Conservation (phyloP, 805 yeast genomes). For the Schwanniomyces sp. region DNA sequence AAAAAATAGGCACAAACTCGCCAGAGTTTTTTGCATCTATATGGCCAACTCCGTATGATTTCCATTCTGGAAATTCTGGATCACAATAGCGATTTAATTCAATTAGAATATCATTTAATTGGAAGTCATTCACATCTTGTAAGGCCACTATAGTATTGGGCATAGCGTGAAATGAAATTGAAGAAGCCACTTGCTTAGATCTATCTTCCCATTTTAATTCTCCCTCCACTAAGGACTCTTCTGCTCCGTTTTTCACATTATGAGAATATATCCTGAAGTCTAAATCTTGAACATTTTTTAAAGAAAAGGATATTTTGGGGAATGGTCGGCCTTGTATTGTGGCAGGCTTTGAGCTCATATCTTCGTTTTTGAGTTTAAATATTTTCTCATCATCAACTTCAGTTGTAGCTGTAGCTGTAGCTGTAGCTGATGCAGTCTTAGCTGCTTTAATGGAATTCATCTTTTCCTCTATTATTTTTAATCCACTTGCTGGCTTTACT, state of each 20-base stretch:
- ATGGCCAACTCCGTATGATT: slow-evolving; percentile 37
- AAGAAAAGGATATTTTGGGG: neutral
- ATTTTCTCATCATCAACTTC: neutral
- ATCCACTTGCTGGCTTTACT: neutral
- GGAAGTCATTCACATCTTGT: slow-evolving; percentile 32
- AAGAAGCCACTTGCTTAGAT: slow-evolving; percentile 28
- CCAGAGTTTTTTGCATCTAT: slow-evolving; percentile 30
- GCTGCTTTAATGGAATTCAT: neutral
- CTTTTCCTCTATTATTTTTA: neutral
- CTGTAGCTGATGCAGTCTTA: neutral
- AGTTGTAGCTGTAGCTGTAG: neutral
- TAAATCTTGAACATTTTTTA: slow-evolving; percentile 7
- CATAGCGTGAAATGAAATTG: slow-evolving; percentile 31
- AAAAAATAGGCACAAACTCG: slow-evolving; percentile 39
- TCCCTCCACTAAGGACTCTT: slow-evolving; percentile 19
- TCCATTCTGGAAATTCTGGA: slow-evolving; percentile 23
- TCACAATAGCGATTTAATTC: slow-evolving; percentile 17
- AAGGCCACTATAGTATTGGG: slow-evolving; percentile 37
- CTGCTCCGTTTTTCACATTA: slow-evolving; percentile 46
- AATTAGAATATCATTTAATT: slow-evolving; percentile 24
- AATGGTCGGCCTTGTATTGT: neutral
- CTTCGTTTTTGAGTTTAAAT: neutral
- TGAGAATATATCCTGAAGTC: slow-evolving; percentile 36
- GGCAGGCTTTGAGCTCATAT: neutral
- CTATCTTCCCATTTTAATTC: slow-evolving; percentile 45